Evolutionary conservation across 140 eudicot genomes (phyloP), one percentile per base, ranked within the genome.

Genomic region (Senecio squalidus): DNA sequence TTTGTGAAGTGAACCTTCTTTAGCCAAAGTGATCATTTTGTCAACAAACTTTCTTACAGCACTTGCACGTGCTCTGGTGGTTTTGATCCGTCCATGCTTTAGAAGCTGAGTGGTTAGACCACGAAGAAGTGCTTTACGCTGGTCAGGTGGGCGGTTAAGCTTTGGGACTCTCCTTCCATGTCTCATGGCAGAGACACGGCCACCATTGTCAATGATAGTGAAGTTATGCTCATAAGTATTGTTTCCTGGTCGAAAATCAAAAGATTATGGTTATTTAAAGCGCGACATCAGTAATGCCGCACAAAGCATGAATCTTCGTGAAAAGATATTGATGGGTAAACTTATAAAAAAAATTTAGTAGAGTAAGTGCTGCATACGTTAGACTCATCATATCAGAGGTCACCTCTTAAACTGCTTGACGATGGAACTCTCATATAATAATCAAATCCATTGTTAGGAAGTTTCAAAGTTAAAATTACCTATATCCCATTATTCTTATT

Each of bases 51-150:
- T 90, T 59, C 97, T 78, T 73, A 86, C 66, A 9, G 97, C 97
- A 55, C 94, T 86, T 5, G 97, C 97, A 51, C 97, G 76, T 21
- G 97, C 97, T 48, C 94, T 40, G 4, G 97, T 90, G 14, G 97
- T 90, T 72, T 83, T 80, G 50, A 90, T 90, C 36, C 97, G 82
- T 0, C 97, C 97, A 23, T 86, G 76, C 63, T 85, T 90, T 3
- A 90, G 64, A 30, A 90, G 97, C 43, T 90, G 97, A 73, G 97
- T 90, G n/a, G 97, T 90, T n/a, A 90, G 79, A 41, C 94, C 88
- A 11, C 97, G 80, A 34, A 90, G 70, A 5, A 90, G 94, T 21
- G 97, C 97, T 50, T 76, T 72, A 0, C 97, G 94, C 65, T 90
- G 97, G 77, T 90, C 97, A 0, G 95, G 95, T 9, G 97, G 97